A percentile compares a stretch with the other conserved stretches of the same genome.
These are phyloP conservation scores for Saccharomycopsis phalli DNA, from an alignment of 1,139 yeast genomes.

Conservation along the genomic window DNA sequence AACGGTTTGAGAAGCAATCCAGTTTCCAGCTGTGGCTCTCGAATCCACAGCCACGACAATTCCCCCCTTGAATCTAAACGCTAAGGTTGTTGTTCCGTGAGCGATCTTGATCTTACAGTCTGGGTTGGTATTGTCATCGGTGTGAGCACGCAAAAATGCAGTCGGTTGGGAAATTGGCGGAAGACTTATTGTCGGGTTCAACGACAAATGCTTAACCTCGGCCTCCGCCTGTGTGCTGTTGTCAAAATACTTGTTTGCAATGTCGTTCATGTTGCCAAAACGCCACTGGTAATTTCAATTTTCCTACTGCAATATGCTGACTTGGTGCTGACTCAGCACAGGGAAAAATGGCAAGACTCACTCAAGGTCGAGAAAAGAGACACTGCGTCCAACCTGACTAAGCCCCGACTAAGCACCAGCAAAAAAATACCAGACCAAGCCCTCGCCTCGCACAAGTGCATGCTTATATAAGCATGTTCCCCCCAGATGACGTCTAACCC, in stretches of 20 bases:
- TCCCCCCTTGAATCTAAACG: constrained; percentile 94
- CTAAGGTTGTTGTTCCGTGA: constrained; percentile 97
- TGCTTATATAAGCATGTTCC: too few species aligned
- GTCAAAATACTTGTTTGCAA: constrained; percentile 33
- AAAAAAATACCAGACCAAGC: too few species aligned
- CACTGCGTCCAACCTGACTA: too few species aligned
- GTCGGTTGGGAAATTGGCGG: constrained; percentile 90
- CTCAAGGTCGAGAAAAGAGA: not conserved
- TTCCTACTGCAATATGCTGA: too few species aligned
- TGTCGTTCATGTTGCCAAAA: constrained; percentile 29
- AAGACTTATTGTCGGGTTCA: constrained; percentile 58
- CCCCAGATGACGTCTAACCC: too few species aligned
- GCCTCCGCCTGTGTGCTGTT: constrained; percentile 24
- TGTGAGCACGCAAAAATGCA: constrained; percentile 94
- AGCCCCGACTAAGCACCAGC: too few species aligned
- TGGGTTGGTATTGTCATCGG: constrained; percentile 87
- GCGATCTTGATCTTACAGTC: constrained; percentile 94
- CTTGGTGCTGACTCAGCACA: too few species aligned
- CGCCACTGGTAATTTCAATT: not conserved
- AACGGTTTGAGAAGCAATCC: constrained; percentile 98
- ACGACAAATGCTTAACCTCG: constrained; percentile 25
- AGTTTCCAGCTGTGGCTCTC: constrained; percentile 96
- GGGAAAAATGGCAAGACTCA: too few species aligned
- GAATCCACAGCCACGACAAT: constrained; percentile 96
- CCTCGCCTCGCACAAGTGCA: too few species aligned